Evolutionary conservation across 768 basidiomycete species (phyloP).

Genomic region (Serpula lacrymans): DNA sequence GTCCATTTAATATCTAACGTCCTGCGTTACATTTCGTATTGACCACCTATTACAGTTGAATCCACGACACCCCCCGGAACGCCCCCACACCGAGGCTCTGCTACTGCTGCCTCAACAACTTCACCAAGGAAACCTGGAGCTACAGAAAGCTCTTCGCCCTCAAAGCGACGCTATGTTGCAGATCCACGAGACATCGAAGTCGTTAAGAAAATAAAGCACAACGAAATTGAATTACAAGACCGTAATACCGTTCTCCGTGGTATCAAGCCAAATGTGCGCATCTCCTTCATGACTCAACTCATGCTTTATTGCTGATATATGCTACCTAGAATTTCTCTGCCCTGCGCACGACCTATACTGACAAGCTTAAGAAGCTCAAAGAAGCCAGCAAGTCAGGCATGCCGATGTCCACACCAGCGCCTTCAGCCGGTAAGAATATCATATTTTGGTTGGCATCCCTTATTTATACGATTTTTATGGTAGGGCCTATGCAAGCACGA

Average conservation of each 20-base stretch:
- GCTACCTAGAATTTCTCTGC: conserved; percentile 75
- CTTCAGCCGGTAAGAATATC: too few relatives aligned
- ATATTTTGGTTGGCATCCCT: too few relatives aligned
- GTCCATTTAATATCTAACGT: conserved; percentile 8
- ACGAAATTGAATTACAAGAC: conserved; percentile 79
- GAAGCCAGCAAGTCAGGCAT: conserved; percentile 57
- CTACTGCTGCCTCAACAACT: conserved; percentile 14
- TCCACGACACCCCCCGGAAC: conserved; percentile 63
- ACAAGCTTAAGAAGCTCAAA: conserved; percentile 76
- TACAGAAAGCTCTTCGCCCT: conserved; percentile 39
- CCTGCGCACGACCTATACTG: conserved; percentile 60
- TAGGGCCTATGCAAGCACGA: conserved; percentile 45
- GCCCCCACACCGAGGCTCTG: conserved; percentile 31
- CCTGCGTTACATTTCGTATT: background rate
- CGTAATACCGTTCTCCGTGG: conserved; percentile 82
- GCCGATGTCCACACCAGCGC: conserved; percentile 30
- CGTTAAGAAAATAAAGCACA: conserved; percentile 77
- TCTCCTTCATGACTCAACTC: background rate
- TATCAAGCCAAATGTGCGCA: conserved; percentile 73
- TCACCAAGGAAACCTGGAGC: conserved; percentile 20
- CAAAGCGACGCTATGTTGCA: conserved; percentile 76
- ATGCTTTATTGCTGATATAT: background rate
- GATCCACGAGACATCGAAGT: conserved; percentile 77
- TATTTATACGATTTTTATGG: too few relatives aligned
- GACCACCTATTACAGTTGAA: conserved; percentile 21